These are phyloP conservation scores for Chlorociboria aeruginascens DNA, from an alignment of 495 filamentous ascomycete species.

Conservation along the genomic window DNA sequence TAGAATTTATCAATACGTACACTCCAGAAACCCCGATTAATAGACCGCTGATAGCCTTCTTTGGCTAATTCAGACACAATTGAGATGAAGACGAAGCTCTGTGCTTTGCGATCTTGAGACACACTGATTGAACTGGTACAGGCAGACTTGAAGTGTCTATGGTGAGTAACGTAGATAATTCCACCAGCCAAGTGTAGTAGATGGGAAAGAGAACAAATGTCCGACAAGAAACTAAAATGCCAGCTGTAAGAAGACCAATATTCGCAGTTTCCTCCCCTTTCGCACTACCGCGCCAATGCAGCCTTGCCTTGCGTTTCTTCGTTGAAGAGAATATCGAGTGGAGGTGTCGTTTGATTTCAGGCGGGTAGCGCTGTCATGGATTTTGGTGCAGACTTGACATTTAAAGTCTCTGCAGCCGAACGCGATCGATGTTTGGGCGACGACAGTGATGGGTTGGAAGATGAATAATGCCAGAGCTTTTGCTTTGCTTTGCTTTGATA, in stretches of 20 bases:
- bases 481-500: no score
- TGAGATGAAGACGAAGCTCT: conserved; percentile 37
- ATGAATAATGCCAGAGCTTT: no score
- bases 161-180: not conserved
- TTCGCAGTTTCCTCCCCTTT: conserved; percentile 7
- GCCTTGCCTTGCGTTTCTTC: conserved; percentile 5
- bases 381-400: no score
- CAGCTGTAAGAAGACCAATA: conserved; percentile 14
- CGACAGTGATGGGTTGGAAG: no score
- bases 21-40: conserved; percentile 20
- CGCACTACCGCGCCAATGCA: conserved; percentile 1
- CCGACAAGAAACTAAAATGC: not conserved
- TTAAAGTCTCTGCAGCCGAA: no score
- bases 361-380: no score
- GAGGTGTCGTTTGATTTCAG: no score
- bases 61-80: conserved; percentile 31
- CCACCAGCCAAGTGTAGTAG: conserved; percentile 7
- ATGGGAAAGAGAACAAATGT: conserved; percentile 10
- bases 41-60: conserved; percentile 22
- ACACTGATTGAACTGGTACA: conserved; percentile 7
- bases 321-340: no score
- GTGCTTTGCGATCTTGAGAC: conserved; percentile 30
- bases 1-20: conserved; percentile 36
- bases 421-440: no score
- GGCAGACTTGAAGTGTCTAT: conserved; percentile 12